Base-by-base conservation (phyloP, 331 rosid genomes). In the Malus hybrid region DNA sequence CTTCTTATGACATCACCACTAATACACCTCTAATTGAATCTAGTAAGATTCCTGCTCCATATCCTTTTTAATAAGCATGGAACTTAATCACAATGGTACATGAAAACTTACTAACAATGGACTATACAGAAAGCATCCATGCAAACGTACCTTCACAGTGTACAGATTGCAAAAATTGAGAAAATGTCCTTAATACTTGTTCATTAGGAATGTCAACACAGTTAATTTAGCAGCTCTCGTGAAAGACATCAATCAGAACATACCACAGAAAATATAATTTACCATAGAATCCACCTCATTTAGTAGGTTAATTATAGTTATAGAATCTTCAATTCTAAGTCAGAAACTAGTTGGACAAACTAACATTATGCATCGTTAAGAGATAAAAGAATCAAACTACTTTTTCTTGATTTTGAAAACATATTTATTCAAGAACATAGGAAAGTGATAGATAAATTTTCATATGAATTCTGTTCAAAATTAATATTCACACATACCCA, bases 401-500 rank as follows among this genome's bases (percentile, higher is more conserved):
- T 54, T 70, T 48, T 70, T 69, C 63, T 70, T 9, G 16, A 52
- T 14, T 70, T 42, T 6, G 12, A 69, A 46, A 52, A 19, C 52
- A 52, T 11, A 15, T 10, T 70, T 59, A 34, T 69, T 32, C 18
- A 68, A 69, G 24, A 77, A 70, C 48, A 68, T 28, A 69, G 14
- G 8, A 62, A 34, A 59, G 32, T 56, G 64, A 76, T 42, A 54
- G 13, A 14, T 27, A 33, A 6, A 76, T 66, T 28, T 4, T 44
- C 34, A 16, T 13, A 65, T 52, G 65, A 60, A 76, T 57, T 62
- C 62, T 19, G 34, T 77, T 73, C 4, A 79, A 22, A 52, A 19
- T 79, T 36, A 29, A 60, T 78, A 76, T 83, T 11, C 71, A 79
- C 74, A 76, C 80, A 81, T 90, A 94, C 99, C 99, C 99, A 42